A percentile compares a stretch with the other conserved stretches of the same genome.
phyloP scores from a whole-genome alignment of 768 basidiomycete species.

The Leccinum barrowsii region DNA sequence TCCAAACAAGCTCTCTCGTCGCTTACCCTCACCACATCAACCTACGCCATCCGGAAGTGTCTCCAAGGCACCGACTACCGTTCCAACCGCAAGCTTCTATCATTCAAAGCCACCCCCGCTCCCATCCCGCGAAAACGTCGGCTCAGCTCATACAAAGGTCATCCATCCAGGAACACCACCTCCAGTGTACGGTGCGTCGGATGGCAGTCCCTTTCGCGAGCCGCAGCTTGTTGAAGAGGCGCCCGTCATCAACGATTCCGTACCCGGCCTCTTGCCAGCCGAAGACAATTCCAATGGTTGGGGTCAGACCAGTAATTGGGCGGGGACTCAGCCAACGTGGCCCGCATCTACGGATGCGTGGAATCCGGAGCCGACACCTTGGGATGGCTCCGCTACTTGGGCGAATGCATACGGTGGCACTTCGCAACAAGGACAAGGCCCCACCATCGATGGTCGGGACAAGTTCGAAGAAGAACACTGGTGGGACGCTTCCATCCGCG shows the following conservation, averaged over 20 bases:
- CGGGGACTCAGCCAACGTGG: constrained; percentile 13
- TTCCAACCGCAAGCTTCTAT: constrained; percentile 29
- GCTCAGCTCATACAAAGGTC: constrained; percentile 38
- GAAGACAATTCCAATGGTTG: constrained; percentile 26
- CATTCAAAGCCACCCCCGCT: constrained; percentile 35
- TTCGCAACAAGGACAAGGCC: constrained; percentile 30
- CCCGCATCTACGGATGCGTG: constrained; percentile 13
- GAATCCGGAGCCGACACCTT: constrained; percentile 22
- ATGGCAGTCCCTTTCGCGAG: constrained; percentile 42
- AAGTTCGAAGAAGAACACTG: constrained; percentile 60
- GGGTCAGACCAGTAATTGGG: constrained; percentile 17
- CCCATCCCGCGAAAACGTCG: constrained; percentile 31
- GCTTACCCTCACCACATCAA: constrained; percentile 39
- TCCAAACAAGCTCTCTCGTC: constrained; percentile 33
- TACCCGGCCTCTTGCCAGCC: constrained; percentile 37
- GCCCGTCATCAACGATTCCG: constrained; percentile 33
- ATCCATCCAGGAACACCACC: constrained; percentile 27
- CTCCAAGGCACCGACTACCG: constrained; percentile 21
- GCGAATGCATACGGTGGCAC: constrained; percentile 16
- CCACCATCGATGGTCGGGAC: constrained; percentile 57
- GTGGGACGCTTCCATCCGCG: constrained; percentile 59
- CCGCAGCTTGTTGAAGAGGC: constrained; percentile 52
- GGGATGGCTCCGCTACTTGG: constrained; percentile 27
- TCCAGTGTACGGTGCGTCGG: constrained; percentile 23
- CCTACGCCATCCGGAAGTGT: constrained; percentile 38